Base-by-base conservation (phyloP, 2,329 filamentous ascomycete genomes). In the Aspergillus ochraceus region DNA sequence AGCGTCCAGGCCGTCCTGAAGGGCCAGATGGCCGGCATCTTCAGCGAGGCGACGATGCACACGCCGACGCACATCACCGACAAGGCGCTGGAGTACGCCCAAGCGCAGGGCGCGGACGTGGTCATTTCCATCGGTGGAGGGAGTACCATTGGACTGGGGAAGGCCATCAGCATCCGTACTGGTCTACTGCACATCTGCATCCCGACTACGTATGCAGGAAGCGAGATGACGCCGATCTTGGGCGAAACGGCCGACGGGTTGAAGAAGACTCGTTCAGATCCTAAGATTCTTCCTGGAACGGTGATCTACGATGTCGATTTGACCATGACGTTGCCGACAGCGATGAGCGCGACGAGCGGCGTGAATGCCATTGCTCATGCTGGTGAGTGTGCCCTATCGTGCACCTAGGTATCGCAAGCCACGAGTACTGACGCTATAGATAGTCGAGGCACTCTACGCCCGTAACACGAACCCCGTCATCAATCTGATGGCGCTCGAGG, bases 281-380 rank as follows among this genome's bases (percentile, higher is more conserved):
- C 83, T 1, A 84, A 81, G 69, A 87, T 88, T 57, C 74, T 88
- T 20, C 86, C 86, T 0, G 80, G 78, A 0, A 83, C 82, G 0
- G 86, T 88, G 4, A 84, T 89, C 45, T 89, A 88, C 68, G 86
- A 89, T 74, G 84, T 88, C 19, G 80, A 87, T 66, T 73, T 88
- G 57, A 88, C 86, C 0, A 79, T 86, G 79, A 84, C 81, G 1
- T 74, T 89, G 24, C 86, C 86, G 0, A 67, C 73, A 2, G 71
- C 69, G 0, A 76, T 86, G 70, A 85, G 80, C 62, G 80, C 82
- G 2, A 85, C 81, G 0, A 88, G 85, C 59, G 86, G 86, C 50
- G 79, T 89, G 52, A 89, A 89, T 68, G 86, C 87, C 0, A 86
- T 89, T 71, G 86, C 87, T 2, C 87, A 89, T 73, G 81, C 85